These are phyloP conservation scores for Coniochaeta prunicola DNA, from an alignment of 2,329 filamentous ascomycete species.

Conservation along the genomic window DNA sequence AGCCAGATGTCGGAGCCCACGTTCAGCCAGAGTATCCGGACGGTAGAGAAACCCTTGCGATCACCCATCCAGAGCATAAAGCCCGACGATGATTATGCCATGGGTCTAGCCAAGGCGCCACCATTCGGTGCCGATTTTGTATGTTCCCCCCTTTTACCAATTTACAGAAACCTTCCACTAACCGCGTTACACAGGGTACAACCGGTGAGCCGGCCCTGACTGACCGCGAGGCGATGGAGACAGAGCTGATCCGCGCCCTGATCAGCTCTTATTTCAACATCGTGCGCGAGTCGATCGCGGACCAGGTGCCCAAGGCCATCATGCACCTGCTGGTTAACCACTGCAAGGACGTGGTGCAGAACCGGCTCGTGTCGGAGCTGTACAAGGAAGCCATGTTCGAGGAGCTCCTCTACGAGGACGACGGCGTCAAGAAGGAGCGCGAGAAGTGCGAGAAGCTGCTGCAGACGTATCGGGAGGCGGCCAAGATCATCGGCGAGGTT, in stretches of 20 bases:
- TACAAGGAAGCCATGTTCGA: constrained; percentile 90
- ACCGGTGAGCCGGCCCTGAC: constrained; percentile 79
- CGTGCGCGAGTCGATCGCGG: constrained; percentile 94
- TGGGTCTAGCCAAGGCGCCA: constrained; percentile 13
- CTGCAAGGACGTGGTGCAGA: constrained; percentile 96
- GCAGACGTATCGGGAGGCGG: constrained; percentile 92
- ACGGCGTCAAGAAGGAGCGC: constrained; percentile 92
- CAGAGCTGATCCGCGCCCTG: constrained; percentile 89
- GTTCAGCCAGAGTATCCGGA: constrained; percentile 75
- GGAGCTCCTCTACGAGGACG: constrained; percentile 93
- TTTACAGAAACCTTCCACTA: constrained; percentile 10
- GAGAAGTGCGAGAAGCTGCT: constrained; percentile 98
- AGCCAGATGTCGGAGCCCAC: constrained; percentile 74
- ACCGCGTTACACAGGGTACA: constrained; percentile 33
- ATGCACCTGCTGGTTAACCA: constrained; percentile 99
- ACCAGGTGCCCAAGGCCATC: constrained; percentile 96
- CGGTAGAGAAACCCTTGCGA: constrained; percentile 51
- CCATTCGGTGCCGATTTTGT: constrained; percentile 50
- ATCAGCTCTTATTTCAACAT: constrained; percentile 99
- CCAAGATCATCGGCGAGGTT: constrained; percentile 97
- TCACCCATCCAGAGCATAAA: constrained; percentile 32
- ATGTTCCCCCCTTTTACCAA: constrained; percentile 28
- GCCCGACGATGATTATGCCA: constrained; percentile 32
- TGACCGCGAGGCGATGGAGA: constrained; percentile 94
- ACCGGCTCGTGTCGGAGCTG: constrained; percentile 87